These are phyloP conservation scores for Corymbia citriodora DNA, from an alignment of 441 rosid genomes.

Conservation along the genomic window DNA sequence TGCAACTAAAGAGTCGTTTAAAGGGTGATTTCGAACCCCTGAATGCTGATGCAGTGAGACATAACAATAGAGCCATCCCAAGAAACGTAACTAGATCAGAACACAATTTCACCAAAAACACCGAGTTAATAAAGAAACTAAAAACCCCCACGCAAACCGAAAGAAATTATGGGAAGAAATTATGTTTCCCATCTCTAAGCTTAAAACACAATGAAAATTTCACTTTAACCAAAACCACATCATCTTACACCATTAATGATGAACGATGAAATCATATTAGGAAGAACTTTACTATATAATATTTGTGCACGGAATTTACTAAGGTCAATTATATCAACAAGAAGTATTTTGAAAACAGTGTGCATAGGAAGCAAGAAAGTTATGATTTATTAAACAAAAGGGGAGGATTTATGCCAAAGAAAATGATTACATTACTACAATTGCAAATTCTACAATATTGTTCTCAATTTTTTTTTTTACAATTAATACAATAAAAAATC, in stretches of 20 bases:
- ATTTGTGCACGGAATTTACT: background rate
- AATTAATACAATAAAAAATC: too few relatives aligned
- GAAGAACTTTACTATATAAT: background rate
- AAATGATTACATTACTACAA: background rate
- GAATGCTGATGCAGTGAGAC: background rate
- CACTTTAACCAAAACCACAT: fast-evolving
- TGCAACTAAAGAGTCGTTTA: background rate
- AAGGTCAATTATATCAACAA: background rate
- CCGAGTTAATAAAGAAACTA: background rate
- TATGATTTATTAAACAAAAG: background rate
- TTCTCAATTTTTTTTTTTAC: background rate
- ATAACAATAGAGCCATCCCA: background rate
- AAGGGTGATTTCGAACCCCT: background rate
- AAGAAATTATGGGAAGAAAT: background rate
- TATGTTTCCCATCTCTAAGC: background rate
- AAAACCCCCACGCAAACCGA: background rate
- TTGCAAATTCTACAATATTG: background rate
- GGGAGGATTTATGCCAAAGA: background rate
- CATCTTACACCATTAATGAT: background rate
- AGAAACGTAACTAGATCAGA: background rate
- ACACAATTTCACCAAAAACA: background rate
- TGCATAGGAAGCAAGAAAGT: background rate
- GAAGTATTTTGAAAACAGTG: background rate
- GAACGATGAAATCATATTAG: background rate
- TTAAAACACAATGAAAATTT: background rate